Base-by-base conservation (phyloP, 176 grass and related monocot genomes). In the Dactylis glomerata region DNA sequence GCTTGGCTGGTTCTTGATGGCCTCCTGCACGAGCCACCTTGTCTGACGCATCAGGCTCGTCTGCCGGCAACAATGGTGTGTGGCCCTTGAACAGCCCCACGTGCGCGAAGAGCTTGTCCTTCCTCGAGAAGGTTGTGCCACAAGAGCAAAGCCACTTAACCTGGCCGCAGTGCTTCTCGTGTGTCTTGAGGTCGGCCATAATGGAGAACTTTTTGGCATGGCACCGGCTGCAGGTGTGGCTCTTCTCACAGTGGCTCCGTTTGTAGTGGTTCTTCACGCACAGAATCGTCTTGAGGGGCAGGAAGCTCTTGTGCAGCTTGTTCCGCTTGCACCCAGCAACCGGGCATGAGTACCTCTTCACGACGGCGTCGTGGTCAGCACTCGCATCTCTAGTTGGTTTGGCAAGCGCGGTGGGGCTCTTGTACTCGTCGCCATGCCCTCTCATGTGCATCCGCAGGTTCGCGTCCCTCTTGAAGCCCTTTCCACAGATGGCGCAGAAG, bases 191-290 rank as follows among this genome's bases (percentile, higher is more conserved):
- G 69, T 97, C 94, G 0, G 94, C 92, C 49, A 97, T 44, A 62
- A 97, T 51, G 1, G 94, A 97, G 81, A 94, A 97, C 72, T 88
- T 90, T 78, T 97, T 97, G 71, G 82, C 62, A 9, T 87, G 85
- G 58, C 92, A 97, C 9, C 75, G 71, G 51, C 94, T 86, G 88
- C 94, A 97, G 68, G 72, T 88, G 58, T 97, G 66, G 33, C 89
- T 88, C 87, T 97, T 94, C 74, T 90, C 89, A 10, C 89, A 90
- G 63, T 97, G 94, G 87, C 84, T 92, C 58, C 94, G 76, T 50
- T 92, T 97, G 87, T 97, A 97, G 82, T 94, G 92, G 52, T 97
- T 97, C 85, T 97, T 97, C 76, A 97, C 85, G 31, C 92, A 97
- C 41, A 94, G 40, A 54, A 94, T 86, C 5, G 92, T 97, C 79